Conservation (phyloP, 495 filamentous ascomycete genomes). For the Trichoderma reesei region DNA sequence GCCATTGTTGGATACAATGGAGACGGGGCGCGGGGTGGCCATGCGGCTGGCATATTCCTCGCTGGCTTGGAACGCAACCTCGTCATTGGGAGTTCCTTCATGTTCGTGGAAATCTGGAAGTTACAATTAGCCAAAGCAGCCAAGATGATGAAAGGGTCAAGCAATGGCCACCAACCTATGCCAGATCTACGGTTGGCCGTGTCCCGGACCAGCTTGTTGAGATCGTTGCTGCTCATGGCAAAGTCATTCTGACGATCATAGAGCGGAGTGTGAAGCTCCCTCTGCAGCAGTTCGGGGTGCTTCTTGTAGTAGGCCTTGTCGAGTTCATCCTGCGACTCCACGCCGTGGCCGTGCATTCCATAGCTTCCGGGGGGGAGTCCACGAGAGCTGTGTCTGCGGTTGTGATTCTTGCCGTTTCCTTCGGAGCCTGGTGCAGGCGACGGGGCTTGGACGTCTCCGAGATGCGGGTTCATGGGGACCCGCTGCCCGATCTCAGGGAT, state of each 20-base stretch:
- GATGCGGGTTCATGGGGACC: constrained; percentile 89
- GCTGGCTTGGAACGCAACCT: constrained; percentile 70
- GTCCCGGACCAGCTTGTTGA: constrained; percentile 81
- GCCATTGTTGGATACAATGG: constrained; percentile 27
- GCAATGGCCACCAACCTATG: constrained; percentile 40
- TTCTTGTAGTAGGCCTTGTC: constrained; percentile 85
- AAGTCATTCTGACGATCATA: constrained; percentile 64
- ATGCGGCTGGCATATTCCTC: constrained; percentile 70
- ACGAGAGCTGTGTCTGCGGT: constrained; percentile 43
- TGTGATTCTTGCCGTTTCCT: constrained; percentile 51
- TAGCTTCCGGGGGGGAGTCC: constrained; percentile 65
- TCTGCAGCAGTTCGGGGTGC: constrained; percentile 69
- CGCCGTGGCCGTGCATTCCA: constrained; percentile 76
- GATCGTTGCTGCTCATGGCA: constrained; percentile 80
- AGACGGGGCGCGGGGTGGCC: constrained; percentile 50
- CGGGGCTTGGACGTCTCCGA: constrained; percentile 93
- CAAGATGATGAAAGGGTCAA: constrained; percentile 9
- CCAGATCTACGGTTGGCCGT: constrained; percentile 56
- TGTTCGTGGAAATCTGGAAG: constrained; percentile 36
- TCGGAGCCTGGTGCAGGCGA: constrained; percentile 63
- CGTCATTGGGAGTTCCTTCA: constrained; percentile 61
- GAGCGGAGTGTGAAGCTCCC: constrained; percentile 45
- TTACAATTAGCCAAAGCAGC: constrained; percentile 21
- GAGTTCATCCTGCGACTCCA: constrained; percentile 58
- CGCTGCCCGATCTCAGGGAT: constrained; percentile 84